phyloP scores from a whole-genome alignment of 495 filamentous ascomycete genomes.

The Penicillium atrosanguineum region DNA sequence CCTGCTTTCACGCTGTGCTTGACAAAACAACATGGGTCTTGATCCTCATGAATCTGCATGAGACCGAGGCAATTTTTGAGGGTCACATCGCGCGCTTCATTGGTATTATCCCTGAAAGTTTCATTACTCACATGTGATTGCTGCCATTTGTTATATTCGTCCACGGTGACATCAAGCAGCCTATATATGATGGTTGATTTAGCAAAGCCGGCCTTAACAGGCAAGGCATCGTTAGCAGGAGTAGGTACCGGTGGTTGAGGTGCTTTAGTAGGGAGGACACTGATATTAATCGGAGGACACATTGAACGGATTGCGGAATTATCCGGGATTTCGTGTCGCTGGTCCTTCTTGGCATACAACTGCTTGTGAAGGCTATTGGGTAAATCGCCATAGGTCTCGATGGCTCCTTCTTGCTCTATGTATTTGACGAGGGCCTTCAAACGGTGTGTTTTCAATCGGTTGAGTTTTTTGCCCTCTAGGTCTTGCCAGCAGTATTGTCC shows the following conservation, averaged over 20 bases:
- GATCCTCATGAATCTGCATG: conserved; percentile 24
- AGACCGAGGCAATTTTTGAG: conserved; percentile 23
- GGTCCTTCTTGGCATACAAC: conserved; percentile 6
- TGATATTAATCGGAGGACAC: too few species aligned
- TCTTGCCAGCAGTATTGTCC: conserved; percentile 24
- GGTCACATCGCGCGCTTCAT: conserved; percentile 16
- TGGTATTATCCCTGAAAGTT: conserved; percentile 16
- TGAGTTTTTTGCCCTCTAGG: conserved; percentile 11
- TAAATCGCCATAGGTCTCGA: conserved; percentile 13
- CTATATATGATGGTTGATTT: not conserved
- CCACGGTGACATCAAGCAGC: not conserved
- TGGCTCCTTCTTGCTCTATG: conserved; percentile 14
- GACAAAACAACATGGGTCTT: conserved; percentile 22
- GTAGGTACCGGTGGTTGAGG: not conserved
- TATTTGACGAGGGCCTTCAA: conserved; percentile 17
- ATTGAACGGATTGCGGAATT: not conserved
- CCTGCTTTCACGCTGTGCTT: conserved; percentile 23
- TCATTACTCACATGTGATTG: conserved; percentile 14
- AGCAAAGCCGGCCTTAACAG: not conserved
- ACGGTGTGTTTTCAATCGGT: conserved; percentile 9
- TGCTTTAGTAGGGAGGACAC: not conserved
- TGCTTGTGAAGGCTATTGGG: conserved; percentile 11
- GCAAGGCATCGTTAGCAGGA: conserved; percentile 1
- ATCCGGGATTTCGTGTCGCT: conserved; percentile 3
- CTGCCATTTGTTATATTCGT: conserved; percentile 15